Conservation (phyloP, 2,329 filamentous ascomycete species). For the Phialophora expanda region DNA sequence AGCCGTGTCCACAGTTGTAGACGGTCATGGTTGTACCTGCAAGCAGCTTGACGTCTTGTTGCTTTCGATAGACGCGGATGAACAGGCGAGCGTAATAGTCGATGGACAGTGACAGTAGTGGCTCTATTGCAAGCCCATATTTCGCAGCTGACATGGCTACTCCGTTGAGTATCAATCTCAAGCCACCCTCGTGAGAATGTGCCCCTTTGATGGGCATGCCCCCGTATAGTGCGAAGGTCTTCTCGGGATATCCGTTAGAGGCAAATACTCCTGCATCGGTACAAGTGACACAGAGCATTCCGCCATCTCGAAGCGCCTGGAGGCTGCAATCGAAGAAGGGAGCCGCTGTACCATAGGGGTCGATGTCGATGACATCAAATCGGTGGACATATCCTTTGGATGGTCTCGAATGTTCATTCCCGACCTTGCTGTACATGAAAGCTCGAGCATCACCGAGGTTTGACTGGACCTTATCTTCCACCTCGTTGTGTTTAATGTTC, state of each 20-base stretch:
- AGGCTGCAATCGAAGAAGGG: slow-evolving; percentile 91
- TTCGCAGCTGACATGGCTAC: slow-evolving; percentile 79
- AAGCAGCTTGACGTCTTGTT: slow-evolving; percentile 85
- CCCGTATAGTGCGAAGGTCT: slow-evolving; percentile 91
- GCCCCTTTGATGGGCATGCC: slow-evolving; percentile 83
- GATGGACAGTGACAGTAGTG: slow-evolving; percentile 88
- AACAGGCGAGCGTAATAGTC: slow-evolving; percentile 95
- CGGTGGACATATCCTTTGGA: slow-evolving; percentile 54
- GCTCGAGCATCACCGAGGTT: slow-evolving; percentile 82
- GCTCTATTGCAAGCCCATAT: slow-evolving; percentile 88
- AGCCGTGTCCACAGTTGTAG: slow-evolving; percentile 88
- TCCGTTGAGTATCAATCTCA: slow-evolving; percentile 83
- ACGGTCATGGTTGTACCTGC: slow-evolving; percentile 91
- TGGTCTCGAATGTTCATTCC: slow-evolving; percentile 48
- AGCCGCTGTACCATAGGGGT: slow-evolving; percentile 92
- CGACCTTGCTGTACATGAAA: slow-evolving; percentile 82
- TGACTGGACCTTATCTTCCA: slow-evolving; percentile 72
- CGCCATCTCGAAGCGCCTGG: slow-evolving; percentile 84
- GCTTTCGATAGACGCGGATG: slow-evolving; percentile 77
- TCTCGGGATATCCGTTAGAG: slow-evolving; percentile 91
- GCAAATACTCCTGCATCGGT: slow-evolving; percentile 96
- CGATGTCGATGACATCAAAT: slow-evolving; percentile 95
- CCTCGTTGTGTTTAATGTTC: slow-evolving; percentile 82
- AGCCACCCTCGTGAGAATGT: slow-evolving; percentile 85
- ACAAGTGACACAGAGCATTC: slow-evolving; percentile 91